Base-by-base conservation (phyloP, 208 protist genomes). In the Wallacemonas sp. region DNA sequence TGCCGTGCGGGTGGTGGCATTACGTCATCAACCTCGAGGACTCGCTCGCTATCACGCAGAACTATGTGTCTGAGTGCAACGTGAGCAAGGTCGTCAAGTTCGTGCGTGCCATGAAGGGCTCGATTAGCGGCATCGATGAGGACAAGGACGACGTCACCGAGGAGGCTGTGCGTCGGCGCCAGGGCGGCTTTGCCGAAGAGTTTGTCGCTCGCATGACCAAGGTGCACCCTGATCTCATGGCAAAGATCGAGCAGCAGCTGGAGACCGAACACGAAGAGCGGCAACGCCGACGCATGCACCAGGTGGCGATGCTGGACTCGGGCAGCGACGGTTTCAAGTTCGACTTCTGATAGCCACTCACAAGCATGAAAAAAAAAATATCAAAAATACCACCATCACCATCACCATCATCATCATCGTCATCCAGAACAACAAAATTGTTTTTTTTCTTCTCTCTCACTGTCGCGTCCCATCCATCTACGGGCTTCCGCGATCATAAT, bases 1-100 rank as follows among this genome's bases (percentile, higher is more conserved):
- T 97, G 38, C 92, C 92, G 44, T 83, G 85, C 64, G 89, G 89
- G 29, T 97, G 92, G 92, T 97, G 92, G 92, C 92, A 97, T 74
- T 89, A 71, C 64, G 85, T 94, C 30, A 84, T 97, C 66, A 97
- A 97, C 74, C 74, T 95, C 8, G 89, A 93, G 60, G 76, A 90
- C 66, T 88, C 87, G 36, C 74, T 95, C 29, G 87, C 88, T 44
- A 87, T 97, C 39, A 97, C 92, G 39, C 92, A 97, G 58, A 97
- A 97, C 76, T 97, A 93, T 66, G 89, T 94, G 9, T 95, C 89
- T 27, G 61, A 73, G 46, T 73, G 72, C 63, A 94, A 93, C 63
- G 56, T 96, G 32, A 61, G 71, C 17, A 80, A 80, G 52, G 92
- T 95, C 36, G 66, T 94, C 55, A 88, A 92, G 72, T 96, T 96